phyloP scores from a whole-genome alignment of 2,329 filamentous ascomycete species.

The Epichloe gansuensis region DNA sequence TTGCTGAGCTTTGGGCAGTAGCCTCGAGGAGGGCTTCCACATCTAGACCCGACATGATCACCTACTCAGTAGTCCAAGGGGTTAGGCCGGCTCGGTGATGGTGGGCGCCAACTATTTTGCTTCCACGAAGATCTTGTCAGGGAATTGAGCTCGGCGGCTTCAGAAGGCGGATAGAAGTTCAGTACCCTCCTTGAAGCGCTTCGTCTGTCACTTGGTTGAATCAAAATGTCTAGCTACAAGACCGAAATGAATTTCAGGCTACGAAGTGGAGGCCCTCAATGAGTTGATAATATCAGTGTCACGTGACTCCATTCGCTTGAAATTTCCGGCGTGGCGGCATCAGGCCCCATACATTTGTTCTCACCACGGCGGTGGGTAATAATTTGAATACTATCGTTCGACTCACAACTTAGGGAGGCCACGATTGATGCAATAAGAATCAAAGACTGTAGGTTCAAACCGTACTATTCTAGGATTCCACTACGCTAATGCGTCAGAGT shows the following conservation, averaged over 20 bases:
- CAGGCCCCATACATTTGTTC: background rate
- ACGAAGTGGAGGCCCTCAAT: background rate
- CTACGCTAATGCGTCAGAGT: no score
- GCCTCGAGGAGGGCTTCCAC: constrained; percentile 88
- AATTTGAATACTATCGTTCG: no score
- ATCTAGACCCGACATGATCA: constrained; percentile 44
- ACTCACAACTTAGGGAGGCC: no score
- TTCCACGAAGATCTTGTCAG: background rate
- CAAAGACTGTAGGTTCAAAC: no score
- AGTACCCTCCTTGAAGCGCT: background rate
- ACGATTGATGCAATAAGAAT: no score
- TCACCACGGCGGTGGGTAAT: background rate
- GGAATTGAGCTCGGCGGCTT: background rate
- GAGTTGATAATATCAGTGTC: background rate
- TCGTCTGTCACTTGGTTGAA: background rate
- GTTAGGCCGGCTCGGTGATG: background rate
- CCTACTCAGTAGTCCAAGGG: constrained; percentile 6
- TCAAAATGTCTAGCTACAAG: background rate
- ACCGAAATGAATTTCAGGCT: background rate
- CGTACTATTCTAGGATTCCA: no score
- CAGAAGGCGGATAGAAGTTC: background rate
- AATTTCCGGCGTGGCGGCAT: background rate
- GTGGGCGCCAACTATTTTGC: background rate
- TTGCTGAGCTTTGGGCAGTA: constrained; percentile 52
- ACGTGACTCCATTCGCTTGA: background rate